A percentile compares a stretch with the other conserved stretches of the same genome.
Conservation (phyloP, 2,329 filamentous ascomycete genomes). For the Botryotinia calthae region DNA sequence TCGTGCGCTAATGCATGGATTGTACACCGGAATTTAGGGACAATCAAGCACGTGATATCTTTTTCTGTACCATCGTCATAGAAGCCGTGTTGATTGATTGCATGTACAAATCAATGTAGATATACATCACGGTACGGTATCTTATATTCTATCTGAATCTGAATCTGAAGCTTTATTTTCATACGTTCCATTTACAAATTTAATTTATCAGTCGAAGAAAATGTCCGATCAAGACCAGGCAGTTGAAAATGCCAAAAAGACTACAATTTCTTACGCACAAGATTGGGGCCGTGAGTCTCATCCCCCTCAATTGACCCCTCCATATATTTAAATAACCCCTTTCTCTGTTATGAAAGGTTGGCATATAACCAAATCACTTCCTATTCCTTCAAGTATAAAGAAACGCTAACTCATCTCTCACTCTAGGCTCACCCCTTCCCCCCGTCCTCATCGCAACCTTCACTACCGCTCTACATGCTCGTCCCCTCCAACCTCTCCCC, state of each 20-base stretch:
- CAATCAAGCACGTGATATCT: slow-evolving; percentile 4
- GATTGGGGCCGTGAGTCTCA: slow-evolving; percentile 51
- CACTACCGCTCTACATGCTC: slow-evolving; percentile 62
- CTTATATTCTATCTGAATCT: background rate
- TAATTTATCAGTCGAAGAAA: background rate
- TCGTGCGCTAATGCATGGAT: slow-evolving; percentile 18
- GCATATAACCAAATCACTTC: background rate
- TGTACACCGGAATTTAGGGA: background rate
- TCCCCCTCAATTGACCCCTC: slow-evolving; percentile 7
- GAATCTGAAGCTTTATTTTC: background rate
- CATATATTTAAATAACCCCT: background rate
- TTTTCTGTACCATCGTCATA: slow-evolving; percentile 8
- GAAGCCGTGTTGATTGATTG: background rate
- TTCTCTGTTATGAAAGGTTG: background rate
- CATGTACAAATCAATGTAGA: background rate
- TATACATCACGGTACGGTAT: background rate
- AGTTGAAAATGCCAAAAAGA: slow-evolving; percentile 40
- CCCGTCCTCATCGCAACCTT: slow-evolving; percentile 64
- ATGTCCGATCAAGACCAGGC: slow-evolving; percentile 32
- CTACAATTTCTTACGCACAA: slow-evolving; percentile 45
- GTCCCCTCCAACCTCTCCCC: slow-evolving; percentile 63
- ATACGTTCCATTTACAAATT: background rate
- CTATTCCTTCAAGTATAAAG: background rate
- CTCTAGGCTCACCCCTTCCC: slow-evolving; percentile 57
- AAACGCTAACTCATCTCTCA: background rate